Percentiles rank a stretch among this genome's conserved stretches.
Conservation (phyloP, 1,139 yeast species). For the Taphrina confusa region DNA sequence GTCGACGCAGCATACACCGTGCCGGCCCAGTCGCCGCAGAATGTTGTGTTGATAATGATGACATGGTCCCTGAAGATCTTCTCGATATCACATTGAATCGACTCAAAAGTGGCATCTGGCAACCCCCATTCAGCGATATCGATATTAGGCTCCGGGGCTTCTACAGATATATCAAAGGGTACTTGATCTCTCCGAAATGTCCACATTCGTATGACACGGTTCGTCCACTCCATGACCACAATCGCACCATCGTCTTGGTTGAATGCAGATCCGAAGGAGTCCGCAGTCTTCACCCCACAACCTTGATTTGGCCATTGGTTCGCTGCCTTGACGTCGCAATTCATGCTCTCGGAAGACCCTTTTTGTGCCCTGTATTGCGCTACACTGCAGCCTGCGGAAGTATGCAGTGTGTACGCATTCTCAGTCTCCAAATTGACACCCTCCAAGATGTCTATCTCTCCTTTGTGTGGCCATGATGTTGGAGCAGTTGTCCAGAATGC, state of each 20-base stretch:
- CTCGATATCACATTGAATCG: constrained; percentile 27
- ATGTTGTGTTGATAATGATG: constrained; percentile 28
- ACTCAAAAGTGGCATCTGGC: constrained; percentile 35
- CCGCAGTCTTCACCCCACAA: constrained; percentile 30
- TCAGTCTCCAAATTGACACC: constrained; percentile 30
- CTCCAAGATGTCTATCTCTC: constrained; percentile 37
- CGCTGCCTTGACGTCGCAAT: constrained; percentile 33
- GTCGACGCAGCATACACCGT: constrained; percentile 9
- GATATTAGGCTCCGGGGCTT: constrained; percentile 29
- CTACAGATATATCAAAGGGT: neutral
- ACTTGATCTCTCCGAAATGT: constrained; percentile 14
- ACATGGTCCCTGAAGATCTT: constrained; percentile 27
- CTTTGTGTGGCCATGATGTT: constrained; percentile 32
- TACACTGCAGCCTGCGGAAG: constrained; percentile 32
- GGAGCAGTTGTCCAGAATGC: constrained; percentile 37
- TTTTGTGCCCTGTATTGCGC: constrained; percentile 17
- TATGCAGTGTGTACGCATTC: constrained; percentile 35
- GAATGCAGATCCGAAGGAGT: constrained; percentile 29
- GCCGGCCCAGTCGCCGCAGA: constrained; percentile 38
- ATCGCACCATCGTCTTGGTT: constrained; percentile 21
- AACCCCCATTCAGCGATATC: constrained; percentile 14
- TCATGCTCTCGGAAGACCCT: constrained; percentile 22
- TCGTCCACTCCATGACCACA: constrained; percentile 35
- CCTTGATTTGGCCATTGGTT: constrained; percentile 35
- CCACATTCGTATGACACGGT: constrained; percentile 32